Base-by-base conservation (phyloP, 257 asterid genomes). In the Solanum virginianum region DNA sequence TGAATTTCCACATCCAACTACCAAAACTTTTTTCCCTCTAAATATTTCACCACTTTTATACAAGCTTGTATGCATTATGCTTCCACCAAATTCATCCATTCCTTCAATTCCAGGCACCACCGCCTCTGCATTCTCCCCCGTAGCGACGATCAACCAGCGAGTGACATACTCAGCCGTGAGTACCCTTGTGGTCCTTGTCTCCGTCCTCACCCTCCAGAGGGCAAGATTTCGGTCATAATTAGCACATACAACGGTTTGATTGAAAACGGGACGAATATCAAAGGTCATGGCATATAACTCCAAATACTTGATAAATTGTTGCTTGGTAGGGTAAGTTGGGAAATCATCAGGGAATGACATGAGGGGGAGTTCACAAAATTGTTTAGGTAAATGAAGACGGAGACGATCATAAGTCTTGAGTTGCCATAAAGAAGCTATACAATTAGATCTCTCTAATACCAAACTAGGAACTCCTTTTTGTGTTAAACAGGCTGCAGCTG, bases 1-100 rank as follows among this genome's bases (percentile, higher is more conserved):
- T 3, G 99, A 95, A 83, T 95, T 95, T 29, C 99, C 99, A 80
- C 99, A 94, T 1, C 99, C 99, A 11, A 95, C 97, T 0, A 95
- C 98, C 65, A 95, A 74, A 3, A 95, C 98, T 20, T 79, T 91
- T 88, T 92, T 90, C 81, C 92, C 92, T 29, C 86, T 63, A 41
- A 91, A 95, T 15, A 17, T 87, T 18, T 75, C 84, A 0, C 99
- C 99, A 20, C 90, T 92, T 55, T 89, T 94, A 24, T 95, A 95
- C 63, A 89, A 88, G 49, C 97, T 89, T 4, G 99, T 92, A 10
- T 95, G 99, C 87, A 95, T 88, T 75, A 93, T 90, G 6, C 24
- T 84, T 7, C 96, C 97, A 0, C 84, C 82, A 59, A 94, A 95
- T 60, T 87, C 91, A 60, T 71, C 91, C 91, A 86, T 82, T 80